Evolutionary conservation across 2,329 filamentous ascomycete species (phyloP), one percentile per base, ranked within the genome.

Genomic region (Hawksworthiomyces lignivorus): DNA sequence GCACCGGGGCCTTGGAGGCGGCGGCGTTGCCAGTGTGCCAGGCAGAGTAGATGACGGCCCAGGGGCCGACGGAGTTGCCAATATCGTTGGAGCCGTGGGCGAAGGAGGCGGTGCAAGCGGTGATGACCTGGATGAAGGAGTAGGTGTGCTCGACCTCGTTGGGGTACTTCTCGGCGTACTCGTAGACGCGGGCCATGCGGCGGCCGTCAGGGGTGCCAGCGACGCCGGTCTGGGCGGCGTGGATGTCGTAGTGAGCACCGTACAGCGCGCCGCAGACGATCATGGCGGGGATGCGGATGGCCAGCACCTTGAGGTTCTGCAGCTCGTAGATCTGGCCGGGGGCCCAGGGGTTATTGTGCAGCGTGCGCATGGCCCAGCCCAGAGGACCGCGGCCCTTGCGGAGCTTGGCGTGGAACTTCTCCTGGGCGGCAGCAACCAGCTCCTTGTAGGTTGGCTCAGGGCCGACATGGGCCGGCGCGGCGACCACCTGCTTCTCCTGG

Each of bases 311-410:
- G 48, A 88, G 64, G 70, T 90, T 90, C 63, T 79, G 68, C 17
- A 72, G 53, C 64, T 90, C 85, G 64, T 90, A 87, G 49, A 89
- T 73, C 54, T 80, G 70, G 39, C 85, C 86, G 15, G 78, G 60
- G 15, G 82, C 82, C 63, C 87, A 75, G 36, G 77, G 82, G 68
- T 88, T 84, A 54, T 84, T 70, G 56, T 77, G 82, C 17, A 89
- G 78, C 38, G 70, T 76, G 52, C 85, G 82, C 81, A 90, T 85
- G 28, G 82, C 86, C 85, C 85, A 89, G 53, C 80, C 85, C n/a
- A 90, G 70, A 38, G 82, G 83, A 20, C 84, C 82, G 2, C 65
- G 64, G 44, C 69, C 72, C 60, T 74, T 66, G 43, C 75, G 64
- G 41, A 90, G 77, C 52, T 76, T 76, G 18, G 75, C 75, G 56